Conservation (phyloP, 257 asterid genomes). For the Solanum infundibuliforme region DNA sequence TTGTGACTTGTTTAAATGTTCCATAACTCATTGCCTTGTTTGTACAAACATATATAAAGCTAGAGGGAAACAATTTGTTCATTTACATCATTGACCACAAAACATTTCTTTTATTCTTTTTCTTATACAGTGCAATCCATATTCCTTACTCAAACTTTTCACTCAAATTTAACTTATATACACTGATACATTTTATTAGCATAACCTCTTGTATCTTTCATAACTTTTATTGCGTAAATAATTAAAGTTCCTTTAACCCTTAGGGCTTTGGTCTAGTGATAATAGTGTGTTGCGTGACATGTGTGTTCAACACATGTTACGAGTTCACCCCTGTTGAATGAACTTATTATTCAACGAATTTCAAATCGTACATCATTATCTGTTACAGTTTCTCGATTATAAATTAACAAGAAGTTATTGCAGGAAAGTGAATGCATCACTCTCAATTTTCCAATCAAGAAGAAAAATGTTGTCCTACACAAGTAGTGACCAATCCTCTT, state of each 20-base stretch:
- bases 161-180: neutral
- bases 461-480: conserved; percentile 42
- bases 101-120: neutral
- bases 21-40: neutral
- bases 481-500: conserved; percentile 24
- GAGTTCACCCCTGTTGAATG: neutral
- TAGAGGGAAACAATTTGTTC: neutral
- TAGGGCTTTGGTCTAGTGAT: neutral
- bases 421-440: conserved; percentile 50
- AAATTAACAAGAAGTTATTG: neutral
- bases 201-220: neutral
- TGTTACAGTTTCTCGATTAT: neutral
- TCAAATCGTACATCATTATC: too few species aligned
- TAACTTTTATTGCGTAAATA: neutral
- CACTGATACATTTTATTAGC: accelerated
- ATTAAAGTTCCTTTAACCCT: neutral
- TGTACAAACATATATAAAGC: neutral
- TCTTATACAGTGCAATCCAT: neutral
- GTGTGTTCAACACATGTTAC: too few species aligned
- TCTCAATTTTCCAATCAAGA: conserved; percentile 39
- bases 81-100: neutral
- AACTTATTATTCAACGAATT: neutral
- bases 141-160: neutral
- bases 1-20: neutral
- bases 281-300: too few species aligned